Evolutionary conservation across 495 filamentous ascomycete genomes (phyloP).

Genomic region (Neurospora cerealis): DNA sequence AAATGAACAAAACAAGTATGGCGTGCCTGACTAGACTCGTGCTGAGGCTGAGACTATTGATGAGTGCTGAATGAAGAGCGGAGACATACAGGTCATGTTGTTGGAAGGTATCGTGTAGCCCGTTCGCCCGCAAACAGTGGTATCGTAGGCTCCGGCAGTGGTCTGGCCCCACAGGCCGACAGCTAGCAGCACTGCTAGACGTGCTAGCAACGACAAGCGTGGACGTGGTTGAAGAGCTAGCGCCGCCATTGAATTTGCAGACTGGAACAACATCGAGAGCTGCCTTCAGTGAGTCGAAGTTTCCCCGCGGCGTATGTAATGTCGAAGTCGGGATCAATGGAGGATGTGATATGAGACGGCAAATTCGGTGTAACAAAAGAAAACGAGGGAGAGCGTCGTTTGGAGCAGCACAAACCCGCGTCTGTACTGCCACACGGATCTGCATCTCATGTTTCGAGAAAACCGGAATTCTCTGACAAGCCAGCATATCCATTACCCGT

Average conservation of each 20-base stretch:
- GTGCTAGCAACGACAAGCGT: background rate
- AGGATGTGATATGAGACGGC: background rate
- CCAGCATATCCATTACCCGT: background rate
- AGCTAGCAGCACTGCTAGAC: background rate
- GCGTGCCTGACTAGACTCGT: background rate
- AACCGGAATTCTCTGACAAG: background rate
- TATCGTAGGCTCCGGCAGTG: constrained; percentile 10
- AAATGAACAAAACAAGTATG: background rate
- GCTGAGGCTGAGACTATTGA: background rate
- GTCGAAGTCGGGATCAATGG: background rate
- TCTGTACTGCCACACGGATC: background rate
- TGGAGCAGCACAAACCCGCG: background rate
- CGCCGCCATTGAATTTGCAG: background rate
- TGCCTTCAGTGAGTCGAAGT: background rate
- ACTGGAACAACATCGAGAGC: background rate
- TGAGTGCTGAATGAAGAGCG: background rate
- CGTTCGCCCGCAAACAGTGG: constrained; percentile 13
- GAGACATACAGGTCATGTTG: constrained; percentile 15
- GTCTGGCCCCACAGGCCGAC: constrained; percentile 8
- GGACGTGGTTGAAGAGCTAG: background rate
- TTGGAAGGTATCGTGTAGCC: constrained; percentile 14
- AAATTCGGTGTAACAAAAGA: background rate
- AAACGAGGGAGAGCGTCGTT: background rate
- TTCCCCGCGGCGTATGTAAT: background rate
- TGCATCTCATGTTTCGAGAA: background rate